Base-by-base conservation (phyloP, 2,329 filamentous ascomycete species). In the Diatrype stigma region DNA sequence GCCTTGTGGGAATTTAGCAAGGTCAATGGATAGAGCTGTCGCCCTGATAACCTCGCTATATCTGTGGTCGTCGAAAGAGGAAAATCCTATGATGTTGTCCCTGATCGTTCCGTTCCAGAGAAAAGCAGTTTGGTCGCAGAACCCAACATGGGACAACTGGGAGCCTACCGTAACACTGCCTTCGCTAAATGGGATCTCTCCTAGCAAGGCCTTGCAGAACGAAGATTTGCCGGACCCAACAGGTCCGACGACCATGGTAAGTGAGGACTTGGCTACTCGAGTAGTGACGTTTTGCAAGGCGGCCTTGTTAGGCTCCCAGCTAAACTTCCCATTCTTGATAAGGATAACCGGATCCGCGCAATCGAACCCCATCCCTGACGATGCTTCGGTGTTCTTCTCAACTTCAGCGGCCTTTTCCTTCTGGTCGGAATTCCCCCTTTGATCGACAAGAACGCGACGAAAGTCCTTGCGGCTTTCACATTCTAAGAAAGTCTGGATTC, bases 181-280 rank as follows among this genome's bases (percentile, higher is more conserved):
- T 17, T 56, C 46, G 4, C 49, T 42, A 2, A 63, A 56, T 0
- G 69, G 66, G 2, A 67, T 61, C 56, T 73, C 70, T 5, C 70
- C 68, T 0, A 73, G 57, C 0, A 78, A 57, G 0, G 67, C 67
- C 47, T 71, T 72, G 53, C 73, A 67, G 0, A 77, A 54, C 0
- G 74, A 72, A 0, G 70, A 74, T 53, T 78, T 78, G 0, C 75
- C 75, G 1, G 69, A 71, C 1, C 69, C 75, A 3, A 77, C 63
- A 1, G 73, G 72, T 0, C 74, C 74, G 10, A 73, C 60, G 0
- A 77, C 56, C 3, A 77, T 64, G 8, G 65, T 72, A 8, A 77
- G 62, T 3, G 66, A 57, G 3, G 57, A 61, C 0, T 52, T 48
- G 2, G 57, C 54, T 2, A 76, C 51, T 0, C 53, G 56, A 3